Evolutionary conservation across 2,329 filamentous ascomycete species (phyloP).

Genomic region (Monilinia aucupariae): DNA sequence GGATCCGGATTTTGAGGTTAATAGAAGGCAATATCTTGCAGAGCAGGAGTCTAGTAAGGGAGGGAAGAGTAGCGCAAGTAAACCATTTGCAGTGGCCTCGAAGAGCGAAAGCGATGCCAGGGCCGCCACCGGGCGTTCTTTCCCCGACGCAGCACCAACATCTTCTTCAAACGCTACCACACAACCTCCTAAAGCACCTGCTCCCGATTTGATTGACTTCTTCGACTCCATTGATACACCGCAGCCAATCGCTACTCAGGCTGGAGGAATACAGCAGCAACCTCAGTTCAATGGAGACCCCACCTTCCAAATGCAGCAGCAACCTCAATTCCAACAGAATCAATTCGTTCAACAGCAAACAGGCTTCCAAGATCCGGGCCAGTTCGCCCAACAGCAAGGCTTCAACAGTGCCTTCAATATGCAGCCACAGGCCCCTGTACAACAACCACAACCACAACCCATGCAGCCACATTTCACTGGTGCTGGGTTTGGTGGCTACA

Average conservation of each 20-base stretch:
- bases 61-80: slow-evolving; percentile 35
- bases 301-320: slow-evolving; percentile 30
- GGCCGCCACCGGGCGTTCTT: slow-evolving; percentile 28
- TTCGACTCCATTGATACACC: slow-evolving; percentile 91
- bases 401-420: slow-evolving; percentile 32
- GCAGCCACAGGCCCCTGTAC: slow-evolving; percentile 22
- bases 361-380: slow-evolving; percentile 39
- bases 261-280: slow-evolving; percentile 36
- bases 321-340: slow-evolving; percentile 38
- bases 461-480: slow-evolving; percentile 62
- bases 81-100: slow-evolving; percentile 40
- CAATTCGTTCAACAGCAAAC: slow-evolving; percentile 40
- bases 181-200: slow-evolving; percentile 54
- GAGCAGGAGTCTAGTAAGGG: slow-evolving; percentile 69
- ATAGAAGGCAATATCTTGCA: slow-evolving; percentile 84
- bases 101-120: slow-evolving; percentile 35
- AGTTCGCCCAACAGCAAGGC: slow-evolving; percentile 38
- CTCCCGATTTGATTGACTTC: slow-evolving; percentile 83
- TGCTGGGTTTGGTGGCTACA: slow-evolving; percentile 78
- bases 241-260: slow-evolving; percentile 56
- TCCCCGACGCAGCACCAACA: slow-evolving; percentile 32
- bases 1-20: slow-evolving; percentile 91
- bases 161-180: slow-evolving; percentile 38
- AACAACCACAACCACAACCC: slow-evolving; percentile 39
- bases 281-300: slow-evolving; percentile 31